A percentile compares a stretch with the other conserved stretches of the same genome.
Evolutionary conservation across 768 basidiomycete species (phyloP).

Genomic region (Phanerodontia chrysosporium): DNA sequence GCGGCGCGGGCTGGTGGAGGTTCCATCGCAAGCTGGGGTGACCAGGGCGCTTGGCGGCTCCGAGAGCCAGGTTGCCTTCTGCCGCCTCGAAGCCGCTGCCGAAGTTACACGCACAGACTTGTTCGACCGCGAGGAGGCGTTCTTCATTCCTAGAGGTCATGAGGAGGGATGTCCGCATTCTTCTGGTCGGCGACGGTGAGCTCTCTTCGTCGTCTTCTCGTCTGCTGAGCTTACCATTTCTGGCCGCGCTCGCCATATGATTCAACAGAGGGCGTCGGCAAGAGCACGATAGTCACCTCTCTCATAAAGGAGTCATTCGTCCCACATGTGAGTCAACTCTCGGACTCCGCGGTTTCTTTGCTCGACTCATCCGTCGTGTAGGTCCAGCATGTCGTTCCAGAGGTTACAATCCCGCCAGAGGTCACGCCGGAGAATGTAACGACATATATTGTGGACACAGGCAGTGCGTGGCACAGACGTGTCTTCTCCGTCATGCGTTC

Average conservation of each 20-base stretch:
- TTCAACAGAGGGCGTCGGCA: constrained; percentile 86
- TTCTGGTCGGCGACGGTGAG: constrained; percentile 89
- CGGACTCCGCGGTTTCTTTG: not conserved
- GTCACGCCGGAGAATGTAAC: constrained; percentile 98
- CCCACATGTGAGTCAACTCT: constrained; percentile 55
- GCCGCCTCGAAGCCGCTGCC: constrained; percentile 7
- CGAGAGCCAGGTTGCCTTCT: not conserved
- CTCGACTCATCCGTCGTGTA: constrained; percentile 25
- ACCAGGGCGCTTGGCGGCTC: not conserved
- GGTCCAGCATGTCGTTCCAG: constrained; percentile 94
- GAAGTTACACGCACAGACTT: constrained; percentile 6
- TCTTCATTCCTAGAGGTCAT: constrained; percentile 35
- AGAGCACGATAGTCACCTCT: constrained; percentile 95
- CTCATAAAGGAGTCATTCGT: constrained; percentile 96
- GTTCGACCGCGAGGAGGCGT: constrained; percentile 4
- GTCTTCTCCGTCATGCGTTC: not conserved
- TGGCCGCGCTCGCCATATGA: not conserved
- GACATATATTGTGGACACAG: constrained; percentile 96
- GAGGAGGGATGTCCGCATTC: constrained; percentile 91
- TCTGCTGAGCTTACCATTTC: constrained; percentile 7
- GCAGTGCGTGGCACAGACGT: constrained; percentile 51
- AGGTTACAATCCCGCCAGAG: constrained; percentile 96
- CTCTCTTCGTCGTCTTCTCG: not conserved
- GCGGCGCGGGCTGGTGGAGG: not conserved
- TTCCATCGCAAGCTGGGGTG: constrained; percentile 1